Evolutionary conservation across 495 filamentous ascomycete genomes (phyloP), one percentile per base, ranked within the genome.

Genomic region (Penicillium alfredii): DNA sequence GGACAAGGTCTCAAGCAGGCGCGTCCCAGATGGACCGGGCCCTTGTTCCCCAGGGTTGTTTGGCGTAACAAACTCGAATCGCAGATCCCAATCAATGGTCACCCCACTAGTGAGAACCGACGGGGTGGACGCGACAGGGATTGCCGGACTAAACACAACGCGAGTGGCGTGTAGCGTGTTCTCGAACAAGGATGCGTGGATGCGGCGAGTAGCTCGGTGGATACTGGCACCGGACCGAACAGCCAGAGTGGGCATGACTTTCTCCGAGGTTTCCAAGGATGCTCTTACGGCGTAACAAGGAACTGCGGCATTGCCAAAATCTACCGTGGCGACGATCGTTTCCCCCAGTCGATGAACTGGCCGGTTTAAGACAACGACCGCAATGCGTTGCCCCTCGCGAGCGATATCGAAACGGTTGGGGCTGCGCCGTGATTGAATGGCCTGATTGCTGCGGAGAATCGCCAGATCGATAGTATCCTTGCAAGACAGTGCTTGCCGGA

Each of bases 351-450:
- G 77, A 64, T 94, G 94, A 0, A 90, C 81, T 1, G 93, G 85
- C n/a, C 93, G 80, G 13, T 88, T 81, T 17, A 98, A 76, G 47
- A 85, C 87, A 29, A 97, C 74, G 3, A 88, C 84, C 6, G 84
- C 92, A 19, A 98, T 88, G 15, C 82, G 82, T 32, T 75, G 71
- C 19, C 88, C 86, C 53, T 86, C 85, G 6, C 93, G 84, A 4
- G 90, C 84, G 50, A 98, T 97, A 52, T 94, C 88, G 61, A 97
- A 98, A 19, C 86, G 78, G 57, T 89, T 95, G 16, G 82, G 72
- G 49, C 81, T 83, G 40, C 80, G 79, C 6, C 77, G 74, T 7
- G 72, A 66, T 31, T 74, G 69, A 2, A 62, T 58, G 1, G 76
- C 63, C 30, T 78, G 57, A 49, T 92, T 94, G 40, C 83, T 81